These are phyloP conservation scores for Magnolia changhungtana DNA, from an alignment of 164 flowering plant genomes.

Conservation along the genomic window DNA sequence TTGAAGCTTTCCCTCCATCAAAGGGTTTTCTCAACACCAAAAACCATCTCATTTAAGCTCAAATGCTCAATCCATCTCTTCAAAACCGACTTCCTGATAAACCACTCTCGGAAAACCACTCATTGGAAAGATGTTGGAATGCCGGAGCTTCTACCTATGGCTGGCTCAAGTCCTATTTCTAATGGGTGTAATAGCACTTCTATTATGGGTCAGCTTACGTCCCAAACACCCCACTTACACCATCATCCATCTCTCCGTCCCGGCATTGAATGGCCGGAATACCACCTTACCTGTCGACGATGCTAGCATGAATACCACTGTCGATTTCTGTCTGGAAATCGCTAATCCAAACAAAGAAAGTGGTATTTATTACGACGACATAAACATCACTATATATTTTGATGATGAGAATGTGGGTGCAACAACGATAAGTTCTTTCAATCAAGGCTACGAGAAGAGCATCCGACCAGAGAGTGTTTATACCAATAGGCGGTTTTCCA, in stretches of 20 bases:
- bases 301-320: background rate
- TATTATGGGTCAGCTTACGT: conserved; percentile 65
- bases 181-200: conserved; percentile 47
- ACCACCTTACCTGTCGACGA: background rate
- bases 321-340: conserved; percentile 24
- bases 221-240: conserved; percentile 41
- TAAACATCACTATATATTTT: conserved; percentile 16
- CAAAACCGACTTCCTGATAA: no score
- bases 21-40: no score
- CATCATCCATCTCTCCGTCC: conserved; percentile 40
- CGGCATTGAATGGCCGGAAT: conserved; percentile 4
- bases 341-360: conserved; percentile 32
- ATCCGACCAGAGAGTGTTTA: background rate
- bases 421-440: background rate
- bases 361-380: conserved; percentile 26
- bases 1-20: no score
- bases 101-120: no score
- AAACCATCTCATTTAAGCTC: no score
- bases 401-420: conserved; percentile 18
- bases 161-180: background rate
- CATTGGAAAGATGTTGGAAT: background rate
- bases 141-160: background rate
- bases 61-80: no score
- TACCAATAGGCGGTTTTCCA: conserved; percentile 1
- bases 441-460: conserved; percentile 7